A percentile compares a stretch with the other conserved stretches of the same genome.
Conservation (phyloP, 1,139 yeast genomes). For the Saccharomyces pastorianus region DNA sequence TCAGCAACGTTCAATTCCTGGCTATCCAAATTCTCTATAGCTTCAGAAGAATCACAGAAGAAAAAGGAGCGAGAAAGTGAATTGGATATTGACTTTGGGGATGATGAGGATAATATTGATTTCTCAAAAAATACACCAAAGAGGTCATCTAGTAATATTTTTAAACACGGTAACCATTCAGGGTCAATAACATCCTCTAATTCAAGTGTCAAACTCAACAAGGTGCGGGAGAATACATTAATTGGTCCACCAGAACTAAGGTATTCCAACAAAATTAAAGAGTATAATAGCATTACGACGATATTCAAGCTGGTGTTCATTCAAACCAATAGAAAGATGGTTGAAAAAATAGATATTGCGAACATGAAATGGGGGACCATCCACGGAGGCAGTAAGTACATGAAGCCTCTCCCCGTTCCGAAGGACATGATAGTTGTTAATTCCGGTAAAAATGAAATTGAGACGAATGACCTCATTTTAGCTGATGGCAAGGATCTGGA, state of each 20-base stretch:
- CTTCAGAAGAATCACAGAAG: background rate
- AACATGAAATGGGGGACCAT: constrained; percentile 9
- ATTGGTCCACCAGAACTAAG: constrained; percentile 5
- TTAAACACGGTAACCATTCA: background rate
- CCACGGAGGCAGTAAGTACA: background rate
- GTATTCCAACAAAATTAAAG: constrained; percentile 1
- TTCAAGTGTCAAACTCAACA: constrained; percentile 4
- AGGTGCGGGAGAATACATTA: background rate
- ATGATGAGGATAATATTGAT: background rate
- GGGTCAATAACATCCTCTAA: background rate
- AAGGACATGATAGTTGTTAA: background rate
- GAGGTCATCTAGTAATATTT: background rate
- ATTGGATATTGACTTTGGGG: background rate
- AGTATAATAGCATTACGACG: background rate
- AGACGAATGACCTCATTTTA: background rate
- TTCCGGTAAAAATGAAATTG: background rate
- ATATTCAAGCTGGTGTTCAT: constrained; percentile 3
- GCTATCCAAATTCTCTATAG: constrained; percentile 9
- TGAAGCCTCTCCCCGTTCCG: constrained; percentile 1
- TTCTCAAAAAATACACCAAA: background rate
- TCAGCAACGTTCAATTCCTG: constrained; percentile 10
- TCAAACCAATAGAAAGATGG: background rate
- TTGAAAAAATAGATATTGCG: constrained; percentile 5
- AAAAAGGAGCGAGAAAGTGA: background rate
- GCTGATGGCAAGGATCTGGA: background rate